Conservation (phyloP, 257 asterid species). For the Solanum tarijense region DNA sequence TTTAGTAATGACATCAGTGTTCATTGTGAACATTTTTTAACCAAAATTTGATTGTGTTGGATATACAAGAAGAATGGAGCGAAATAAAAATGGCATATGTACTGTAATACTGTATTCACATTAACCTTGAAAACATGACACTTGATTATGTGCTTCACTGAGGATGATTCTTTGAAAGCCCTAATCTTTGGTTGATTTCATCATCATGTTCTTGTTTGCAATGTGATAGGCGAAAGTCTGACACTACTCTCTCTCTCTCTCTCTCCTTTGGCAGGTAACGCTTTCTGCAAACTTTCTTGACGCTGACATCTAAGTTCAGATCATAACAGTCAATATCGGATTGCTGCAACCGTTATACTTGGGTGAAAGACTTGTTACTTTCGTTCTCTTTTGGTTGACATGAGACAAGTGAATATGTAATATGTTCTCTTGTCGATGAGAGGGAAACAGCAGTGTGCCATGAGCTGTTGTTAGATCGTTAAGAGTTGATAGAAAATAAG, state of each 20-base stretch:
- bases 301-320: slow-evolving; percentile 28
- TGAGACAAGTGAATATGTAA: background rate
- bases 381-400: background rate
- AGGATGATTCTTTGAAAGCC: background rate
- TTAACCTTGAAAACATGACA: background rate
- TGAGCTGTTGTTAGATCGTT: background rate
- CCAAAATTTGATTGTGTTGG: background rate
- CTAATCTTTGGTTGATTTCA: background rate
- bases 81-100: background rate
- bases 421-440: background rate
- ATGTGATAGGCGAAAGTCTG: background rate
- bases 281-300: slow-evolving; percentile 60
- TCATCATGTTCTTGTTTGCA: background rate
- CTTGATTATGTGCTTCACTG: background rate
- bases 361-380: background rate
- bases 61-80: background rate
- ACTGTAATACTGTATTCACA: background rate
- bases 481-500: background rate
- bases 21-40: background rate
- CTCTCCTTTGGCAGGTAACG: slow-evolving; percentile 43
- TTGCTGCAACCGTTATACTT: background rate
- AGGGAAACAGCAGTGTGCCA: background rate
- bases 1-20: background rate
- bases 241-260: background rate
- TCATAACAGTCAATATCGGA: background rate